A percentile compares a stretch with the other conserved stretches of the same genome.
These are phyloP conservation scores for Plasmopara halstedii DNA, from an alignment of 352 stramenopile species.

Conservation along the genomic window DNA sequence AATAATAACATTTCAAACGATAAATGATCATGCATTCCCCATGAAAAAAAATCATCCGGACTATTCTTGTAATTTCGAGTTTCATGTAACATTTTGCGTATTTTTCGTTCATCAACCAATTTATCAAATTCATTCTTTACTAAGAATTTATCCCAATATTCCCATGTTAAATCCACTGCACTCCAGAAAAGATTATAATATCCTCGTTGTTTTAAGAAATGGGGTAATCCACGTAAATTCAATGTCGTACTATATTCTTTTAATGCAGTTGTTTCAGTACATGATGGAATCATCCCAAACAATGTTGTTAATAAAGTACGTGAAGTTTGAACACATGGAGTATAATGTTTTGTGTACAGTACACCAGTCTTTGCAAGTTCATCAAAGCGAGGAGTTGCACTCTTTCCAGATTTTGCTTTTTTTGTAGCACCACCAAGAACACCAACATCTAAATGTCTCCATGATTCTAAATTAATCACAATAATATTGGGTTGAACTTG, in stretches of 20 bases:
- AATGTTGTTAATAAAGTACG: conserved; percentile 62
- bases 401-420: conserved; percentile 37
- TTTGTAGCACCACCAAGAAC: conserved; percentile 48
- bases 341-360: conserved; percentile 65
- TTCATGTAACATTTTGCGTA: conserved; percentile 61
- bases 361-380: conserved; percentile 42
- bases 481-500: conserved; percentile 49
- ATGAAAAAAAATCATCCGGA: conserved; percentile 56
- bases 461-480: conserved; percentile 70
- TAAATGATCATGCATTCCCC: conserved; percentile 64
- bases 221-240: conserved; percentile 42
- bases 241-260: conserved; percentile 50
- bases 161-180: conserved; percentile 51
- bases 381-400: conserved; percentile 54
- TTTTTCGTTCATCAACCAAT: conserved; percentile 54
- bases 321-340: conserved; percentile 55
- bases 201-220: conserved; percentile 57
- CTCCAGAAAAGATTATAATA: conserved; percentile 74
- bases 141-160: conserved; percentile 67
- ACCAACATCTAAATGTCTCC: conserved; percentile 53
- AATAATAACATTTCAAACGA: conserved; percentile 69
- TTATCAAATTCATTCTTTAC: conserved; percentile 60
- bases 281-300: conserved; percentile 64
- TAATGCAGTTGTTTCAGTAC: conserved; percentile 54
- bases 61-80: conserved; percentile 44